phyloP scores from a whole-genome alignment of 208 protist species.

The Phytomonas sp. region DNA sequence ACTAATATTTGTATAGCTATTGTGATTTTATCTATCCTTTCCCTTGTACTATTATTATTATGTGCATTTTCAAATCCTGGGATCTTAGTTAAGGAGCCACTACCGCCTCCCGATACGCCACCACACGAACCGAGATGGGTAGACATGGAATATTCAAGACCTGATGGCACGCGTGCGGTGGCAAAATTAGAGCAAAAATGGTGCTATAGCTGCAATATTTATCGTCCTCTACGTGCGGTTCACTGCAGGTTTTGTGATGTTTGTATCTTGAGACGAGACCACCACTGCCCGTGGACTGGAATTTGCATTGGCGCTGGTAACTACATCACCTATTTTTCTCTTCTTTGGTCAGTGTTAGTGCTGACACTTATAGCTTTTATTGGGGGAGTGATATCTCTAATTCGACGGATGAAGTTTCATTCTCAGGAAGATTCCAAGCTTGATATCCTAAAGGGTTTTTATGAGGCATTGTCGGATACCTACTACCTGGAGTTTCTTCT shows the following conservation, averaged over 20 bases:
- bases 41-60: constrained; percentile 23
- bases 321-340: constrained; percentile 64
- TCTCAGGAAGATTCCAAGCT: neutral
- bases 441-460: constrained; percentile 14
- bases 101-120: constrained; percentile 22
- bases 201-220: constrained; percentile 82
- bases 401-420: neutral
- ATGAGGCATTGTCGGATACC: constrained; percentile 42
- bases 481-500: constrained; percentile 62
- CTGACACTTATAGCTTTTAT: constrained; percentile 3
- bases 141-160: neutral
- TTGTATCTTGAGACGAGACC: constrained; percentile 82
- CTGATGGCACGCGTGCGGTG: constrained; percentile 17
- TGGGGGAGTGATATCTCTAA: constrained; percentile 2
- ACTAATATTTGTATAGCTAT: neutral
- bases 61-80: constrained; percentile 55
- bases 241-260: constrained; percentile 87
- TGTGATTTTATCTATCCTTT: constrained; percentile 6
- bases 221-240: constrained; percentile 64
- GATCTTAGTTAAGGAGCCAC: constrained; percentile 29
- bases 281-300: constrained; percentile 90
- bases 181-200: constrained; percentile 44
- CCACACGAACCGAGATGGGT: constrained; percentile 24
- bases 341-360: constrained; percentile 39
- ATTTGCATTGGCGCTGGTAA: constrained; percentile 85